These are phyloP conservation scores for Comarum palustre DNA, from an alignment of 306 rosid species.

Conservation along the genomic window DNA sequence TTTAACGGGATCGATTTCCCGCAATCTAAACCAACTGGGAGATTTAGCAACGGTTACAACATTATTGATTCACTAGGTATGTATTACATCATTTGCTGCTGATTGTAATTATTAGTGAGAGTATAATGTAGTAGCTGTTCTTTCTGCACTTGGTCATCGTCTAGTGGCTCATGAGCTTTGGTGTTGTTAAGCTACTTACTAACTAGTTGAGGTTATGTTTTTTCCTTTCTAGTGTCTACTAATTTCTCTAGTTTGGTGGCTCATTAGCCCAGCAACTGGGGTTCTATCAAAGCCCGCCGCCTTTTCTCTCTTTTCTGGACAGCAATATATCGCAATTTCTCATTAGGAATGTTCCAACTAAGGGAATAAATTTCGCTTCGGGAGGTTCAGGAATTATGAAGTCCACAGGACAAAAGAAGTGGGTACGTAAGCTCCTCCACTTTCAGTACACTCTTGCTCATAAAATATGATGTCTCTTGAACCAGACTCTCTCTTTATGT, in stretches of 20 bases:
- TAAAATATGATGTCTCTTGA: too few species aligned
- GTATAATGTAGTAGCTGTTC: background rate
- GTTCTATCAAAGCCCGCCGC: slow-evolving; percentile 24
- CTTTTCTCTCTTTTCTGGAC: slow-evolving; percentile 17
- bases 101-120: background rate
- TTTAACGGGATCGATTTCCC: slow-evolving; percentile 26
- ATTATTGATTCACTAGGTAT: slow-evolving; percentile 16
- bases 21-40: slow-evolving; percentile 15
- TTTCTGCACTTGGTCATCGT: background rate
- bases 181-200: background rate
- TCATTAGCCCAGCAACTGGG: slow-evolving; percentile 7
- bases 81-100: background rate
- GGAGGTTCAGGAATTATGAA: slow-evolving; percentile 24
- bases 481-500: too few species aligned
- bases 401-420: background rate
- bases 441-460: background rate
- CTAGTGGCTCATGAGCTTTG: background rate
- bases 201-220: background rate
- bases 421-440: slow-evolving; percentile 7
- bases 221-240: background rate
- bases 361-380: slow-evolving; percentile 29
- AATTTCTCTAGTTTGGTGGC: background rate
- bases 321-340: background rate
- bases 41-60: slow-evolving; percentile 33
- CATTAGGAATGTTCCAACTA: background rate